A percentile compares a stretch with the other conserved stretches of the same genome.
Conservation (phyloP, 179 eudicot species). For the Beta lomatogona region DNA sequence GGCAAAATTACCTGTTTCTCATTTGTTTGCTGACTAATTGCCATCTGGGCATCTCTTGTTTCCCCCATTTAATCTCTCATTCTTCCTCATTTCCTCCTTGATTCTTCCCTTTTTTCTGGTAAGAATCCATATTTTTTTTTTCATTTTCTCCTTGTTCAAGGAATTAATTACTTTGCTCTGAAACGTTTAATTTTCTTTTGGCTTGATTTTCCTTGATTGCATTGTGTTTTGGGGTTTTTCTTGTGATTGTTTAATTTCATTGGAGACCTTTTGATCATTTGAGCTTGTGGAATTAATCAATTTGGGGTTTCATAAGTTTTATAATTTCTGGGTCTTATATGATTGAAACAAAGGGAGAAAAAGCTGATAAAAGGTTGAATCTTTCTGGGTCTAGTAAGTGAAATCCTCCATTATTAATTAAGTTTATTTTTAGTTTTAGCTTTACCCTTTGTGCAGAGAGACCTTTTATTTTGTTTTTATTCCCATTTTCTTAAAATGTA, state of each 20-base stretch:
- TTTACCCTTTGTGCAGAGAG: conserved; percentile 6
- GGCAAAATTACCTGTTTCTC: conserved; percentile 25
- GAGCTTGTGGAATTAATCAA: conserved; percentile 13
- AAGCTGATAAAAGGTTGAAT: conserved; percentile 1
- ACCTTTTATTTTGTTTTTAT: not conserved
- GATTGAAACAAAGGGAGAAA: conserved; percentile 1
- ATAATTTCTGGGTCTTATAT: not conserved
- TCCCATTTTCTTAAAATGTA: not conserved
- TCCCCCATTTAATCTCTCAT: conserved; percentile 37
- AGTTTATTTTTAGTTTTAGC: not conserved
- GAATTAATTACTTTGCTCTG: conserved; percentile 4
- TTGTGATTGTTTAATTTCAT: not conserved
- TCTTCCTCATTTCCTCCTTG: conserved; percentile 29
- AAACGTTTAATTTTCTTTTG: not conserved
- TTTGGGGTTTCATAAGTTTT: too few relatives aligned
- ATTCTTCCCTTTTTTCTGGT: conserved; percentile 49
- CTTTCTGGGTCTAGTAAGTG: conserved; percentile 16
- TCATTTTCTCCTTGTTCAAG: conserved; percentile 26
- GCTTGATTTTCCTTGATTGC: conserved; percentile 4
- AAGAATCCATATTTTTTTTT: conserved; percentile 28
- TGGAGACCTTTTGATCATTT: conserved; percentile 5
- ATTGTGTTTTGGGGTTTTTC: not conserved
- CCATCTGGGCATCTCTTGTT: conserved; percentile 26
- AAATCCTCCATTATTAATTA: not conserved
- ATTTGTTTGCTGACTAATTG: not conserved